A percentile compares a stretch with the other conserved stretches of the same genome.
Evolutionary conservation across 2,329 filamentous ascomycete species (phyloP).

Genomic region (Dothiorella sarmentorum): DNA sequence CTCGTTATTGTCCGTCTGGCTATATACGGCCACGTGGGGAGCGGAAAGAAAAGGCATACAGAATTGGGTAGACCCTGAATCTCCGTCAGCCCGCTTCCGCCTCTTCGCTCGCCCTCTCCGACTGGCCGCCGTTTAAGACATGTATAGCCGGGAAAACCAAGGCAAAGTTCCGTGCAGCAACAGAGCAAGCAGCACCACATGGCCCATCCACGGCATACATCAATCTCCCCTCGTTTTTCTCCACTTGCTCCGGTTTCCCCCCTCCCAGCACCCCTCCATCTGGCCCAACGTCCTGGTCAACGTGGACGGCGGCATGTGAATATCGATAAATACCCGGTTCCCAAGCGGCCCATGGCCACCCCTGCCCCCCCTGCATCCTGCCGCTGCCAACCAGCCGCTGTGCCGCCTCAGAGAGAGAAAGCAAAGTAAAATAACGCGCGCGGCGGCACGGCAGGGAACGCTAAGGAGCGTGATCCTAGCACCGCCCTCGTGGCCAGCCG

Average conservation of each 20-base stretch:
- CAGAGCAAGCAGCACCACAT: not conserved
- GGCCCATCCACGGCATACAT: not conserved
- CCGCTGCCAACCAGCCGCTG: not conserved
- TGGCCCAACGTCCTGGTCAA: not conserved
- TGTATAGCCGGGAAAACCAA: not conserved
- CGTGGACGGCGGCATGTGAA: not conserved
- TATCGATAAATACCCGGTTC: not conserved
- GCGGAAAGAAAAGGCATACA: not conserved
- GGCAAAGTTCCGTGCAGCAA: not conserved
- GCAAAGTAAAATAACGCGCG: not conserved
- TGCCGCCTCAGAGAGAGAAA: not conserved
- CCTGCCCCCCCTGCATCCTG: constrained; percentile 3
- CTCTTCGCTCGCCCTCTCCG: not conserved
- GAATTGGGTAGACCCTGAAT: not conserved
- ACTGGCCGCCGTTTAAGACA: too few relatives aligned
- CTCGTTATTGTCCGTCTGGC: not conserved
- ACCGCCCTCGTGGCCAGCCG: not conserved
- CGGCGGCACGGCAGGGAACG: not conserved
- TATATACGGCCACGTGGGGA: not conserved
- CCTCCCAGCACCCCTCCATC: not conserved
- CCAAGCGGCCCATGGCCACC: not conserved
- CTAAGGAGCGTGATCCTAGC: not conserved
- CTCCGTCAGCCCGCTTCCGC: too few relatives aligned
- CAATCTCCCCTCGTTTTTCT: not conserved
- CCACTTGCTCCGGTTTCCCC: not conserved